Percentiles rank a stretch among this genome's conserved stretches.
Conservation (phyloP, 768 basidiomycete species). For the Solioccasus polychromus region DNA sequence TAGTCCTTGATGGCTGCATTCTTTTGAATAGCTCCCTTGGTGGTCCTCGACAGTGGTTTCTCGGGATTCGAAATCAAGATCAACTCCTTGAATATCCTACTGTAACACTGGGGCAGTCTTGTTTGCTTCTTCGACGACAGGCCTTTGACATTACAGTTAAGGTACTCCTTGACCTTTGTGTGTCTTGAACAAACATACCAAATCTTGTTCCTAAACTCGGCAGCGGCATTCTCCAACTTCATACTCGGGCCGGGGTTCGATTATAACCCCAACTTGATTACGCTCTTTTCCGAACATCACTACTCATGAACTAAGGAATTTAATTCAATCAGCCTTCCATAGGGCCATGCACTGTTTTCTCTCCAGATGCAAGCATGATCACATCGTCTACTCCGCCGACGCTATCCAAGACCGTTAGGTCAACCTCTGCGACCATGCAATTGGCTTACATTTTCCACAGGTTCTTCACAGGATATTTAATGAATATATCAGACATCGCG, state of each 20-base stretch:
- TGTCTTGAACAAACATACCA: constrained; percentile 19
- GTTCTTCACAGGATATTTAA: constrained; percentile 42
- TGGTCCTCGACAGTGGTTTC: constrained; percentile 42
- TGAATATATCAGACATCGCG: constrained; percentile 42
- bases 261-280: constrained; percentile 31
- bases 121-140: constrained; percentile 41
- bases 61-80: constrained; percentile 38
- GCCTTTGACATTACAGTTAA: constrained; percentile 21
- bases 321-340: constrained; percentile 29
- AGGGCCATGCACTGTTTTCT: constrained; percentile 24
- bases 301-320: constrained; percentile 18
- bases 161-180: too few species aligned
- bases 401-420: neutral
- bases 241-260: constrained; percentile 23
- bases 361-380: constrained; percentile 27
- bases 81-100: constrained; percentile 50
- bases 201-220: constrained; percentile 17
- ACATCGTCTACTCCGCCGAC: constrained; percentile 36
- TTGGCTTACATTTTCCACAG: constrained; percentile 35
- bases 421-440: neutral
- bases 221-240: constrained; percentile 8
- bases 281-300: constrained; percentile 36
- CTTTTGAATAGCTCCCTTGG: constrained; percentile 25
- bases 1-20: constrained; percentile 21
- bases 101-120: constrained; percentile 35